Evolutionary conservation across 306 rosid species (phyloP).

Genomic region (Quercus cerris): DNA sequence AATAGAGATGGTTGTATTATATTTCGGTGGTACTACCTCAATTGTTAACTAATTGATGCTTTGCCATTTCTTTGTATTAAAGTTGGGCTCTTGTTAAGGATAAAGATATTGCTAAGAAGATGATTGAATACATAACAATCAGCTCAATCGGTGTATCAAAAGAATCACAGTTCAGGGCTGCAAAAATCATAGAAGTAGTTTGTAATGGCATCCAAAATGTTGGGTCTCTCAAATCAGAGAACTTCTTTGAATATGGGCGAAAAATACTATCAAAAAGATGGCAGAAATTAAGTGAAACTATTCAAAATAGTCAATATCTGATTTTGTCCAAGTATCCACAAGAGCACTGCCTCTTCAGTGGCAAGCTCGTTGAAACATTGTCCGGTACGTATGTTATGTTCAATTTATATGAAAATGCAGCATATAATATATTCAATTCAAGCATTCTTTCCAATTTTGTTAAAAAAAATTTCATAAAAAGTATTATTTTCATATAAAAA

Average conservation of each 20-base stretch:
- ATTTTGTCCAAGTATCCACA: conserved; percentile 34
- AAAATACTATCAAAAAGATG: conserved; percentile 54
- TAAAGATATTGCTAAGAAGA: conserved; percentile 60
- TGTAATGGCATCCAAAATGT: conserved; percentile 48
- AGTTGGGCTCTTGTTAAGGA: conserved; percentile 89
- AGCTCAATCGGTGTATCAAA: conserved; percentile 74
- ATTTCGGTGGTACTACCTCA: too few species aligned
- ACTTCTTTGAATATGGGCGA: conserved; percentile 43
- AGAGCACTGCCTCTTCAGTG: conserved; percentile 48
- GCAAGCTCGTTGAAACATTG: conserved; percentile 35
- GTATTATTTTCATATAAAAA: too few species aligned
- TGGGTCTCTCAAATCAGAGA: conserved; percentile 28
- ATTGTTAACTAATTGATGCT: neutral
- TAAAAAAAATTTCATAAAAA: too few species aligned
- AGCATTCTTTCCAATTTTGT: too few species aligned
- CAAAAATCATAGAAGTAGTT: conserved; percentile 58
- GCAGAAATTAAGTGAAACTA: conserved; percentile 45
- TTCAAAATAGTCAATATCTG: conserved; percentile 29
- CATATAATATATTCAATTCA: too few species aligned
- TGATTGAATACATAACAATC: conserved; percentile 50
- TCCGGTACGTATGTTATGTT: conserved; percentile 39
- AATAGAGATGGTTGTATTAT: too few species aligned
- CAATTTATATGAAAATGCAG: neutral
- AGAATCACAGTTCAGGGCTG: conserved; percentile 71
- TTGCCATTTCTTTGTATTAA: neutral